These are phyloP conservation scores for Helianthus annuus DNA, from an alignment of 129 eudicot species.

Conservation along the genomic window DNA sequence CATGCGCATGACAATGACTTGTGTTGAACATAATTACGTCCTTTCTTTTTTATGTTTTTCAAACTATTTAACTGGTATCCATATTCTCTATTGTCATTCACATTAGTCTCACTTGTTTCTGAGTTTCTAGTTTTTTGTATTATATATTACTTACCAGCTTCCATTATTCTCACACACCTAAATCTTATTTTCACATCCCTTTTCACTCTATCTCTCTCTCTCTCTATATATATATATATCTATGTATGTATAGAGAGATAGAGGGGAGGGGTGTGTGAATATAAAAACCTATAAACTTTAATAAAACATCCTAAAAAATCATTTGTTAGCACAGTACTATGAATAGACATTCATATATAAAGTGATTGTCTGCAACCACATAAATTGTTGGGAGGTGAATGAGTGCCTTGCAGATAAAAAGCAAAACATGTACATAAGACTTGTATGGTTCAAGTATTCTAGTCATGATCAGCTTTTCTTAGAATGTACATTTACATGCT, in stretches of 20 bases:
- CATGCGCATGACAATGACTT: constrained; percentile 31
- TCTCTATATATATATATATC: no score
- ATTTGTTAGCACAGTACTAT: not conserved
- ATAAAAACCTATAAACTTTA: not conserved
- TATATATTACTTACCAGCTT: not conserved
- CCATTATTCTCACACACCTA: no score
- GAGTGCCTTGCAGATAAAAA: constrained; percentile 24
- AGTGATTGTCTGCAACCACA: constrained; percentile 18
- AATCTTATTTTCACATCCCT: no score
- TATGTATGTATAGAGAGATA: no score
- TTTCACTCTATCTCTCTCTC: no score
- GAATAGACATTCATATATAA: not conserved
- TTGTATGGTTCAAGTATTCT: constrained; percentile 38
- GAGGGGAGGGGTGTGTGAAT: no score
- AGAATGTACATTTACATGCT: constrained; percentile 25
- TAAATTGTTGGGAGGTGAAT: constrained; percentile 28
- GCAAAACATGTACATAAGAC: constrained; percentile 26
- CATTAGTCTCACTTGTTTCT: not conserved
- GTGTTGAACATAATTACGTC: constrained; percentile 33
- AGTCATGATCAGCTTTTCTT: constrained; percentile 30
- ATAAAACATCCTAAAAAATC: not conserved
- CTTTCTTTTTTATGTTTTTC: constrained; percentile 12
- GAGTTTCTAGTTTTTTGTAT: not conserved
- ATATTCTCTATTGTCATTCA: not conserved
- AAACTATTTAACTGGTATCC: constrained; percentile 24